Evolutionary conservation across 1,284 basidiomycete species (phyloP).

Genomic region (Vanrija pseudolonga): DNA sequence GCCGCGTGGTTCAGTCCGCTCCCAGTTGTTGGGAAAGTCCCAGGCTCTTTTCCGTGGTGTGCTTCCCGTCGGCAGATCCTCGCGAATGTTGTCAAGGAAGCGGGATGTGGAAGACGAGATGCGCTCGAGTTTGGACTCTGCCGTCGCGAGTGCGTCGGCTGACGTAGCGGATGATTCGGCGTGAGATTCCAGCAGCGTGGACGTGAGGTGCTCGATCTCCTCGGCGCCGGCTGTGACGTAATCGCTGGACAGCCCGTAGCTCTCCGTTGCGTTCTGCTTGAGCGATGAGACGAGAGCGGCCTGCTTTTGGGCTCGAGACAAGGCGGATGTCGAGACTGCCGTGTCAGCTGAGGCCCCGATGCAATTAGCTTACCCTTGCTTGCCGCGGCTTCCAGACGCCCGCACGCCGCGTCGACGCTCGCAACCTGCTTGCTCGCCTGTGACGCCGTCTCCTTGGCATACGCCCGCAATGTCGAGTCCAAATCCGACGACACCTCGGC

Average conservation of each 20-base stretch:
- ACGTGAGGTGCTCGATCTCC: slow-evolving; percentile 17
- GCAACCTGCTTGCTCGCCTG: slow-evolving; percentile 24
- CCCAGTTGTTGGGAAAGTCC: slow-evolving; percentile 41
- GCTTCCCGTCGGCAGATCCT: slow-evolving; percentile 51
- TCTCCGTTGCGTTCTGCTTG: neutral
- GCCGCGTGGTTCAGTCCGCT: slow-evolving; percentile 40
- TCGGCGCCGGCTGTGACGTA: slow-evolving; percentile 3
- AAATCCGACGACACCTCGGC: slow-evolving; percentile 24
- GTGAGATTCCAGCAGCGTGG: slow-evolving; percentile 27
- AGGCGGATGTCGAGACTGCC: neutral
- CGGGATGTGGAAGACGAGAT: slow-evolving; percentile 34
- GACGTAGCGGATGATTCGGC: slow-evolving; percentile 19
- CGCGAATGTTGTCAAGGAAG: slow-evolving; percentile 37
- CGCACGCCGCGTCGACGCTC: slow-evolving; percentile 27
- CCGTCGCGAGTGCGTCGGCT: slow-evolving; percentile 11
- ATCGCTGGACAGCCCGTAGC: neutral
- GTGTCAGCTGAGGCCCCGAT: neutral
- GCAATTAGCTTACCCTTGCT: slow-evolving; percentile 19
- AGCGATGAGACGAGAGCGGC: slow-evolving; percentile 4
- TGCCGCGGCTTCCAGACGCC: slow-evolving; percentile 18
- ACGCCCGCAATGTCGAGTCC: slow-evolving; percentile 21
- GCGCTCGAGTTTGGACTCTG: slow-evolving; percentile 23
- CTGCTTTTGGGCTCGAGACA: neutral
- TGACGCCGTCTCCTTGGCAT: slow-evolving; percentile 19
- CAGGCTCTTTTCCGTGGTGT: slow-evolving; percentile 50